Evolutionary conservation across 2,329 filamentous ascomycete genomes (phyloP), one percentile per base, ranked within the genome.

Genomic region (Pestalotiopsis sp.): DNA sequence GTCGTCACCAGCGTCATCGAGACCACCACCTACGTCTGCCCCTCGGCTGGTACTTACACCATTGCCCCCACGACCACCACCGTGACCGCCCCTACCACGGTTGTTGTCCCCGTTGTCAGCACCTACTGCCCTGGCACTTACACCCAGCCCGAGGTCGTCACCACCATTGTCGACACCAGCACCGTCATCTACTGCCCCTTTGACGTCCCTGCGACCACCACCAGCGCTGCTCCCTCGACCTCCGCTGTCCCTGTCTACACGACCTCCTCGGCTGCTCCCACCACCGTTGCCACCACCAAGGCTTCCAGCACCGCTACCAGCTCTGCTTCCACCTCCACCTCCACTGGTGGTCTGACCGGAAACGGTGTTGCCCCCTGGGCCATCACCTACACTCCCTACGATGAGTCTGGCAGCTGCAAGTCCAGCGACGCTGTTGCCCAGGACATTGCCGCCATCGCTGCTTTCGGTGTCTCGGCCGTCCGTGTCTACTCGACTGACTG

Each of bases 401-500:
- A 84, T 70, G 73, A 78, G 66, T 82, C 83, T 65, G 87, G 88
- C 70, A 76, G 82, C 63, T 95, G 93, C 90, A 94, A 93, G 89
- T 77, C 78, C 70, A 81, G 86, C 71, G 71, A 72, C n/a, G 79
- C 87, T 62, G 89, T 95, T 69, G 78, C 84, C 70, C 67, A 75
- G 27, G 92, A 95, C 73, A 86, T 95, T 73, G 79, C 81, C 52
- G 74, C 80, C 69, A 92, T 95, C 78, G 87, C 90, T 76, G 64
- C 75, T 66, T 87, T 88, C 72, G 92, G 92, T 70, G 94, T 95
- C 88, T 82, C 82, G 72, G 84, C 87, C 64, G 80, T 95, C 79
- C 95, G 95, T 81, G 86, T 96, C 79, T 98, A 98, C 90, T 94
- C 92, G 72, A 95, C 94, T 74, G 95, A 98, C 88, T 98, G 95